These are phyloP conservation scores for Populus trichocarpa DNA, from an alignment of 441 rosid genomes.

Conservation along the genomic window DNA sequence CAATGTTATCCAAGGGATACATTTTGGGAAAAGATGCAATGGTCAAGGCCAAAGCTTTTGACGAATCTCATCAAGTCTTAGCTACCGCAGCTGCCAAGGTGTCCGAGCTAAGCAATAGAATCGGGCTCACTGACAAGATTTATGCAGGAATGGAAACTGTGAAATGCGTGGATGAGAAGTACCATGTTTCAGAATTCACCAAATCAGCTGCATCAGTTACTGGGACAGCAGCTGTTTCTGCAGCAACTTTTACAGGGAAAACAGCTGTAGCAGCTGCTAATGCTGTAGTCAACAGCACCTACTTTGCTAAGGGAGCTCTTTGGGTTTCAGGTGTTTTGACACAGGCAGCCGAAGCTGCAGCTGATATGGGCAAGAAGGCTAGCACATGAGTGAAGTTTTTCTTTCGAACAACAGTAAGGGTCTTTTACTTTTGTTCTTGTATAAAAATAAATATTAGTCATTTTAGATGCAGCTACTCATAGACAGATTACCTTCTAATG, in stretches of 20 bases:
- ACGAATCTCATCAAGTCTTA: constrained; percentile 64
- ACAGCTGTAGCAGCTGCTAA: constrained; percentile 61
- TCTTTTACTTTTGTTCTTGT: neutral
- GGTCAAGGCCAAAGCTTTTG: constrained; percentile 64
- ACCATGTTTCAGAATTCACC: constrained; percentile 69
- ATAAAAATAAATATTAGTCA: constrained; percentile 9
- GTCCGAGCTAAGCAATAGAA: constrained; percentile 58
- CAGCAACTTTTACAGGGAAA: constrained; percentile 54
- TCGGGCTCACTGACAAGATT: constrained; percentile 69
- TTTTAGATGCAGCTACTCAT: neutral
- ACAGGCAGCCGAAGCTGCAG: constrained; percentile 74
- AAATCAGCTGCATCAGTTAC: constrained; percentile 60
- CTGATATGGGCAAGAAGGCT: constrained; percentile 57
- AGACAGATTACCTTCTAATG: neutral
- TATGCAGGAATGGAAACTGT: constrained; percentile 64
- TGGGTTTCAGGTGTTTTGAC: constrained; percentile 68
- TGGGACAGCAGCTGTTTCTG: constrained; percentile 67
- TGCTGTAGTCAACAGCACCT: constrained; percentile 62
- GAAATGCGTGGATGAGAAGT: constrained; percentile 65
- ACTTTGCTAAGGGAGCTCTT: constrained; percentile 76
- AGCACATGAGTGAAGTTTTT: constrained; percentile 17
- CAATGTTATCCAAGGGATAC: constrained; percentile 77
- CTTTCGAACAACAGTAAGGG: neutral
- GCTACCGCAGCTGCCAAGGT: constrained; percentile 73
- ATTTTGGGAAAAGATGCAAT: constrained; percentile 72